A percentile compares a stretch with the other conserved stretches of the same genome.
phyloP scores from a whole-genome alignment of 225 moss, liverwort and hornwort genomes.

The Pseudoscleropodium purum region DNA sequence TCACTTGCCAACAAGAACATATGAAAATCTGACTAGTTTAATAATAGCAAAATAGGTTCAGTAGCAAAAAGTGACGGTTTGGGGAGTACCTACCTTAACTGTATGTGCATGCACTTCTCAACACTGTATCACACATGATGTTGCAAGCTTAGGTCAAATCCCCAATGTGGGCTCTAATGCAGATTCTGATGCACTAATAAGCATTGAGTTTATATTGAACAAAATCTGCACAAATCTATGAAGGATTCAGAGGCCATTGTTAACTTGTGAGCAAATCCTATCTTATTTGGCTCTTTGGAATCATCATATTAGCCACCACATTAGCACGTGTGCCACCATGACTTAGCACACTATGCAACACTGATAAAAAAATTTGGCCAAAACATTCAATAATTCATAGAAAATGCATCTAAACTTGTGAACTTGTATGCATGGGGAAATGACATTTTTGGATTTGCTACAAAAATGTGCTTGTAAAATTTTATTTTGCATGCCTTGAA shows the following conservation, averaged over 20 bases:
- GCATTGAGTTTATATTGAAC: not conserved
- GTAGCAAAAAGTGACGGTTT: no score
- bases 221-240: not conserved
- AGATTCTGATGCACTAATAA: not conserved
- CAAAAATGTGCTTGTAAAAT: not conserved
- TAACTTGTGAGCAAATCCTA: not conserved
- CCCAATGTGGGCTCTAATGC: not conserved
- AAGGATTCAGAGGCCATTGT: not conserved
- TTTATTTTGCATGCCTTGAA: no score
- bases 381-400: not conserved
- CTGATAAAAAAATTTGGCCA: not conserved
- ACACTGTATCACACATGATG: no score
- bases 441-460: not conserved
- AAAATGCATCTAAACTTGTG: not conserved
- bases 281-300: not conserved
- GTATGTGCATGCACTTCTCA: not conserved
- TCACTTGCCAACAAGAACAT: no score
- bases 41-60: no score
- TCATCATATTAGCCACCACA: not conserved
- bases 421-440: rapidly evolving
- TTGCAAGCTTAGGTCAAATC: not conserved
- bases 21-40: no score
- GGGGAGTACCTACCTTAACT: no score
- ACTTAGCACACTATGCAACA: not conserved
- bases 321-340: not conserved